Evolutionary conservation across 805 yeast species (phyloP), one percentile per base, ranked within the genome.

Genomic region (Ogataea nitratoaversa): DNA sequence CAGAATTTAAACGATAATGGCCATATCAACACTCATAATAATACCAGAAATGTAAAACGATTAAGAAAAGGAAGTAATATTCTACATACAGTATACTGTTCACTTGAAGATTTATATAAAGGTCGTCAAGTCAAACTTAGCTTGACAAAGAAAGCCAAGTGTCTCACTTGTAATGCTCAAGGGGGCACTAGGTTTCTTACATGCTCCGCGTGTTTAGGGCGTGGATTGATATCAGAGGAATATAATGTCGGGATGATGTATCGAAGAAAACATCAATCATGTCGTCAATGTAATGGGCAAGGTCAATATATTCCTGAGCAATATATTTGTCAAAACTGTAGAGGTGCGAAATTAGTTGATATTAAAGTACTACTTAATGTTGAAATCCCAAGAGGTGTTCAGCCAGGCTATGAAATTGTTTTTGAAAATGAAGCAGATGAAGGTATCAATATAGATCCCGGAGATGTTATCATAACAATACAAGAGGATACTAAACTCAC

Each of bases 361-460:
- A 74, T 66, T 32, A 66, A 73, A 25, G 75, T 74, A 43, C 67
- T 80, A 8, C 59, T 82, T 23, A 68, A 71, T 35, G 69, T 82
- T 8, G 62, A 62, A n/a, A 65, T 81, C 2, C 68, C 71, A 14
- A 78, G 79, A 3, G 90, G 90, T 2, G 65, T 77, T 30, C 60
- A 62, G 31, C 57, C 72, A 36, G 79, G 80, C 0, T 78, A 78
- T 44, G 60, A 65, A 33, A 68, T 80, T 16, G 63, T 77, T 1
- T 60, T 80, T 17, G 63, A 70, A n/a, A 76, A 79, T 5, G 80
- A 76, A 50, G 85, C 82, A 0, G 89, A 83, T 52, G 84, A 82
- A 56, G 83, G 78, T 0, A 56, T 72, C 16, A 67, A 71, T 44
- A 62, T 77, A 3, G 60, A 72, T 3, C 84, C 89, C 0, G 90